A percentile compares a stretch with the other conserved stretches of the same genome.
Evolutionary conservation across 2,329 filamentous ascomycete species (phyloP).

Genomic region (Calonectria pseudoreteaudii): DNA sequence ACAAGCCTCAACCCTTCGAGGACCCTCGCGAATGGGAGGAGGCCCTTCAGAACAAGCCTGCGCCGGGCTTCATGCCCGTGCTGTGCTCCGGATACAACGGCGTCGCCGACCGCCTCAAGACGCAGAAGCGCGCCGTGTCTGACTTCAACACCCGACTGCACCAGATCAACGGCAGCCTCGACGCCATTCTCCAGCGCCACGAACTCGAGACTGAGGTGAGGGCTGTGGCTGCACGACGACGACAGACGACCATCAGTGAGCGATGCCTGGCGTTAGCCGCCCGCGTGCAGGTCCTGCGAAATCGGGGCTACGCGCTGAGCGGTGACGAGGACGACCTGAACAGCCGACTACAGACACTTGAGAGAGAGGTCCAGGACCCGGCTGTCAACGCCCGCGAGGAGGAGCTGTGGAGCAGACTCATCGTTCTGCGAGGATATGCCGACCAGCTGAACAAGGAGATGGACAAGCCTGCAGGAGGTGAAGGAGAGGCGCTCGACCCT

Average conservation of each 20-base stretch:
- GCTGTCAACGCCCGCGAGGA: slow-evolving; percentile 81
- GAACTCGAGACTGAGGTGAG: slow-evolving; percentile 82
- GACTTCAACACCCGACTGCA: slow-evolving; percentile 80
- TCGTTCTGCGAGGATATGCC: slow-evolving; percentile 79
- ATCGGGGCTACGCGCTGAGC: slow-evolving; percentile 83
- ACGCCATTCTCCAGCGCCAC: slow-evolving; percentile 79
- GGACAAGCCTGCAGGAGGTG: slow-evolving; percentile 71
- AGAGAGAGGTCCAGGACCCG: slow-evolving; percentile 79
- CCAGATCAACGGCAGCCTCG: slow-evolving; percentile 81
- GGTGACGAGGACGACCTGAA: slow-evolving; percentile 83
- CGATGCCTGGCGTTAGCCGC: slow-evolving; percentile 80
- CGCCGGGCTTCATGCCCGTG: slow-evolving; percentile 80
- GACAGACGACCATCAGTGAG: slow-evolving; percentile 79
- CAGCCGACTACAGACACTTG: slow-evolving; percentile 76
- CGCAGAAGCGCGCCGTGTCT: slow-evolving; percentile 76
- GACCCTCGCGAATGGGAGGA: slow-evolving; percentile 87
- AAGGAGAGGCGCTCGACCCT: slow-evolving; percentile 71
- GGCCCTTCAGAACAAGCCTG: slow-evolving; percentile 83
- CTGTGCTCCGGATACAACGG: slow-evolving; percentile 80
- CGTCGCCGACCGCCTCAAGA: slow-evolving; percentile 77
- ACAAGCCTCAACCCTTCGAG: slow-evolving; percentile 76
- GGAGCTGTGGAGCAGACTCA: slow-evolving; percentile 87
- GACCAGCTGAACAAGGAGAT: slow-evolving; percentile 80
- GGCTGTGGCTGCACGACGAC: slow-evolving; percentile 77
- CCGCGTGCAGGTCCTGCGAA: slow-evolving; percentile 83